These are phyloP conservation scores for Termitomyces sp. DNA, from an alignment of 768 basidiomycete genomes.

Conservation along the genomic window DNA sequence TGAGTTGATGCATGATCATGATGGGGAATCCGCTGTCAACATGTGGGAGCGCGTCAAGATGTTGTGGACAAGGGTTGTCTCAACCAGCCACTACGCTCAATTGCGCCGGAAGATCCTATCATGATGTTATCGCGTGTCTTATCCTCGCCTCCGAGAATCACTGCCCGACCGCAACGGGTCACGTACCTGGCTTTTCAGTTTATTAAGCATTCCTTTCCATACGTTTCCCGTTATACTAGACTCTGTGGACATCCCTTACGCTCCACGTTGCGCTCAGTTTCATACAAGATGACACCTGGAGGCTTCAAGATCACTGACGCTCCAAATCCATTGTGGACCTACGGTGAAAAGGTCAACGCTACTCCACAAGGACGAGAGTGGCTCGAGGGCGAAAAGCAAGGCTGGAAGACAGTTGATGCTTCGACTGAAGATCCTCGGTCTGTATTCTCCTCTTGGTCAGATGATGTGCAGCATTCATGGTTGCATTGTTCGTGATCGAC, in stretches of 20 bases:
- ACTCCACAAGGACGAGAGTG: constrained; percentile 36
- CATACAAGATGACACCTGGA: constrained; percentile 19
- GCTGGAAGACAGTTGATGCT: constrained; percentile 36
- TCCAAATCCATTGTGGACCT: constrained; percentile 38
- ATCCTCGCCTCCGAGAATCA: not conserved
- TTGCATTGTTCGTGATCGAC: not conserved
- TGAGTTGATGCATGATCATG: not conserved
- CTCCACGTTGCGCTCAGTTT: not conserved
- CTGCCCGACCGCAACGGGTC: not conserved
- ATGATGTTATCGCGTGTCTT: not conserved
- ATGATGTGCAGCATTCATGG: not conserved
- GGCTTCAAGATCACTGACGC: constrained; percentile 27
- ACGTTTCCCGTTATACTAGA: not conserved
- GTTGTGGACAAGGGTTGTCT: not conserved
- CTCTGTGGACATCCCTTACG: not conserved
- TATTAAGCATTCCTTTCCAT: not conserved
- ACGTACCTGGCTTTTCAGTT: not conserved
- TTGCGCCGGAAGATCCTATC: not conserved
- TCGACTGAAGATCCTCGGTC: constrained; percentile 31
- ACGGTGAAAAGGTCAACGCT: constrained; percentile 28
- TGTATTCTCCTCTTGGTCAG: not conserved
- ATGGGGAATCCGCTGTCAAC: too few species aligned
- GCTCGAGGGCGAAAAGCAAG: constrained; percentile 38
- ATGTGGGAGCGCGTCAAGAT: not conserved
- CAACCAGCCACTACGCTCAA: not conserved